Percentiles rank a stretch among this genome's conserved stretches.
phyloP scores from a whole-genome alignment of 2,329 filamentous ascomycete species.

The Fusarium duplospermum region DNA sequence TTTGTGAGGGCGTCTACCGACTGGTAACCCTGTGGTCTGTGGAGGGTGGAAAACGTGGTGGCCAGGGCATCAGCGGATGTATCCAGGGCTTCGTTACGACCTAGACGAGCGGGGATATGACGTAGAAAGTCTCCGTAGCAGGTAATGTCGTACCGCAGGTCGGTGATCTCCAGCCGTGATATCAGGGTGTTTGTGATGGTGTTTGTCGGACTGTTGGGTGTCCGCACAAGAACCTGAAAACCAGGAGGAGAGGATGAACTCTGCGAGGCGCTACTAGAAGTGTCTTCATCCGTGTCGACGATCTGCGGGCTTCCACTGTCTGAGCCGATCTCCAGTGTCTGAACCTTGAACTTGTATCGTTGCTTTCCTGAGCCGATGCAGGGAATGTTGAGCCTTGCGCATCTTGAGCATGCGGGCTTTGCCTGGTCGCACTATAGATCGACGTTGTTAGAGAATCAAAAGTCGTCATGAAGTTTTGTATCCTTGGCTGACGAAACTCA shows the following conservation, averaged over 20 bases:
- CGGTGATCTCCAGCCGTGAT: constrained; percentile 51
- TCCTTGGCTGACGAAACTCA: constrained; percentile 33
- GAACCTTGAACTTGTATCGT: constrained; percentile 62
- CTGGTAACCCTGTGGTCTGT: constrained; percentile 27
- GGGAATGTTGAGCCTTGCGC: constrained; percentile 55
- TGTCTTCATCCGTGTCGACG: constrained; percentile 19
- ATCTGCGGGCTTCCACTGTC: constrained; percentile 2
- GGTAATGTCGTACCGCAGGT: constrained; percentile 59
- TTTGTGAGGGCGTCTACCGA: constrained; percentile 41
- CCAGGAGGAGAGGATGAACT: constrained; percentile 9
- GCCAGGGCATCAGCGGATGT: constrained; percentile 49
- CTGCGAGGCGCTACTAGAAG: not conserved
- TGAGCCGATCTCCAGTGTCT: constrained; percentile 28
- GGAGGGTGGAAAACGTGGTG: constrained; percentile 40
- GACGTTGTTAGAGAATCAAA: not conserved
- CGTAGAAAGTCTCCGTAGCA: constrained; percentile 60
- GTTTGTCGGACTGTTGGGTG: constrained; percentile 49
- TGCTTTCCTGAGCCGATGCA: constrained; percentile 60
- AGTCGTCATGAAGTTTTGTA: not conserved
- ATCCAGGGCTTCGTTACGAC: constrained; percentile 59
- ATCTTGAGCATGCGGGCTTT: constrained; percentile 58
- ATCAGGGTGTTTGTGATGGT: constrained; percentile 40
- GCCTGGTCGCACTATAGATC: constrained; percentile 58
- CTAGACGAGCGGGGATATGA: constrained; percentile 58
- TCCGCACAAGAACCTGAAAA: constrained; percentile 2